Percentiles rank a stretch among this genome's conserved stretches.
phyloP scores from a whole-genome alignment of 768 basidiomycete genomes.

The Termitomyces heimii region DNA sequence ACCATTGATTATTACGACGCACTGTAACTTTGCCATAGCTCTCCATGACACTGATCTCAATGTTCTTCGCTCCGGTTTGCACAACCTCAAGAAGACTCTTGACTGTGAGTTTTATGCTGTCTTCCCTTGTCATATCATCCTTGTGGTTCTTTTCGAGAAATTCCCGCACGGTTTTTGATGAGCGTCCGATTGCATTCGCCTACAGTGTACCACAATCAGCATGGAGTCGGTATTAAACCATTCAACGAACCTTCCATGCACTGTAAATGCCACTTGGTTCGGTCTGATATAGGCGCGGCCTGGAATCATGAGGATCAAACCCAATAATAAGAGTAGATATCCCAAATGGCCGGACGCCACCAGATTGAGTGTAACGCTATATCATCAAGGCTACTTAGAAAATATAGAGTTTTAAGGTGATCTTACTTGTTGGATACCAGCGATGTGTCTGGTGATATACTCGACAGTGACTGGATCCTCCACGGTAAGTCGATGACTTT shows the following conservation, averaged over 20 bases:
- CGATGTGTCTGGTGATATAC: conserved; percentile 97
- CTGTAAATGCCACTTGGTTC: conserved; percentile 98
- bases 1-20: conserved; percentile 13
- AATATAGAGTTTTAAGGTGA: background rate
- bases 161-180: conserved; percentile 97
- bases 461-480: conserved; percentile 98
- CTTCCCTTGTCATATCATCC: conserved; percentile 82
- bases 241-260: conserved; percentile 82
- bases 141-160: conserved; percentile 98
- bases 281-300: conserved; percentile 90
- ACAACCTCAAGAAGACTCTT: conserved; percentile 97
- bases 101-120: conserved; percentile 90
- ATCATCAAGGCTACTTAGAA: background rate
- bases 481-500: conserved; percentile 93
- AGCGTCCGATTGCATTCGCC: conserved; percentile 98
- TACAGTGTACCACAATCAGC: conserved; percentile 22
- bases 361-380: conserved; percentile 96
- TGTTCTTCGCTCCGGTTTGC: conserved; percentile 99
- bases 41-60: conserved; percentile 98
- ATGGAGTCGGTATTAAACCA: background rate
- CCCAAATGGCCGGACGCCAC: conserved; percentile 97
- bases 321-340: conserved; percentile 96
- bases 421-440: conserved; percentile 94
- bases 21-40: conserved; percentile 91
- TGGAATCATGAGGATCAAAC: conserved; percentile 89